phyloP scores from a whole-genome alignment of 768 basidiomycete genomes.

The Boletellus ananas region DNA sequence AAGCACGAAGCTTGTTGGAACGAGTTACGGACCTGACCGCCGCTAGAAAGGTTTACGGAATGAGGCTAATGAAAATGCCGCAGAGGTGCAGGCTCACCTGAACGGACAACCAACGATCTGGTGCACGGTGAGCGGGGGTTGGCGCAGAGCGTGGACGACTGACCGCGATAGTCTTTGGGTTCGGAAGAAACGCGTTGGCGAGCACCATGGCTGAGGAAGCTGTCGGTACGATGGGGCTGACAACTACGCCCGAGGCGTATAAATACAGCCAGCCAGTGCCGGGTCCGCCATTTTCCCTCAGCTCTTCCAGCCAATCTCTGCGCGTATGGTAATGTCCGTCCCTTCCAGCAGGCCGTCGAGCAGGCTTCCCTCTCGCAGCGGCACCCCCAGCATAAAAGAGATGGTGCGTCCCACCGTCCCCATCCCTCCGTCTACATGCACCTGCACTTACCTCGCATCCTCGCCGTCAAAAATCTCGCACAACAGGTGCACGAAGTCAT shows the following conservation, averaged over 20 bases:
- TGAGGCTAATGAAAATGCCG: neutral
- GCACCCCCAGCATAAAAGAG: constrained; percentile 41
- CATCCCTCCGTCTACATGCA: constrained; percentile 17
- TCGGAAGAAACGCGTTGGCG: constrained; percentile 32
- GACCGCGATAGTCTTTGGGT: constrained; percentile 79
- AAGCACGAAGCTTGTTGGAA: constrained; percentile 11
- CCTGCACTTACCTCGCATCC: constrained; percentile 26
- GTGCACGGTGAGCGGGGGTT: constrained; percentile 7
- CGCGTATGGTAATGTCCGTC: constrained; percentile 20
- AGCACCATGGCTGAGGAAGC: constrained; percentile 19
- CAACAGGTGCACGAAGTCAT: constrained; percentile 67
- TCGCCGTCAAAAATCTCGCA: constrained; percentile 32
- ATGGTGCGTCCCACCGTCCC: constrained; percentile 30
- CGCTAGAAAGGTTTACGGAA: constrained; percentile 20
- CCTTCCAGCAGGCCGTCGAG: constrained; percentile 26
- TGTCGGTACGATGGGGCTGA: neutral
- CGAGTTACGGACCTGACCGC: constrained; percentile 29
- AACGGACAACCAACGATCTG: constrained; percentile 96
- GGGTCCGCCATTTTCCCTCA: constrained; percentile 18
- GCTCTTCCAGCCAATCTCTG: constrained; percentile 7
- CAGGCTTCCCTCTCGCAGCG: constrained; percentile 34
- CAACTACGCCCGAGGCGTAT: constrained; percentile 8
- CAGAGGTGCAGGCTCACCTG: constrained; percentile 53
- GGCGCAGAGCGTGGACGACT: constrained; percentile 31
- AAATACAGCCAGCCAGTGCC: constrained; percentile 14